A percentile compares a stretch with the other conserved stretches of the same genome.
These are phyloP conservation scores for Sarocladium strictum DNA, from an alignment of 2,329 filamentous ascomycete species.

Conservation along the genomic window DNA sequence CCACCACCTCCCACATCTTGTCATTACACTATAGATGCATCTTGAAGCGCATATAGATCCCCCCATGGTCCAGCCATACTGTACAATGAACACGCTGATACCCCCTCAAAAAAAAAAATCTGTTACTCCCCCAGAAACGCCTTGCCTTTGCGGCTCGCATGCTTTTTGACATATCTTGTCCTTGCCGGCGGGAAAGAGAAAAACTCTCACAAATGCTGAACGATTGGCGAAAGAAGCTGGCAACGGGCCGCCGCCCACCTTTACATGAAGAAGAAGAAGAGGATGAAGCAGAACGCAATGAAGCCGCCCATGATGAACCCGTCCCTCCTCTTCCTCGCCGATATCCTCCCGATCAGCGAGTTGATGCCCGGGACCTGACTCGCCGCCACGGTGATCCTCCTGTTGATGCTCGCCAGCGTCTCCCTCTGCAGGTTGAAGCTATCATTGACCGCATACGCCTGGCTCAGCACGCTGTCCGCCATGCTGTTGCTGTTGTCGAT, in stretches of 20 bases:
- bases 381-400: slow-evolving; percentile 82
- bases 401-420: slow-evolving; percentile 80
- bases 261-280: slow-evolving; percentile 74
- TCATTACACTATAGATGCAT: slow-evolving; percentile 8
- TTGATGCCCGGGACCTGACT: slow-evolving; percentile 92
- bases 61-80: slow-evolving; percentile 15
- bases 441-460: slow-evolving; percentile 95
- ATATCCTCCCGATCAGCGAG: slow-evolving; percentile 84
- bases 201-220: not conserved
- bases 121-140: slow-evolving; percentile 21
- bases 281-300: slow-evolving; percentile 84
- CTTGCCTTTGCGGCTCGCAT: slow-evolving; percentile 12
- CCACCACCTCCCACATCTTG: not conserved
- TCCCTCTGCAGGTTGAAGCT: slow-evolving; percentile 83
- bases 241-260: not conserved
- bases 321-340: slow-evolving; percentile 89
- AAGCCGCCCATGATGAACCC: slow-evolving; percentile 89
- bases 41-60: not conserved
- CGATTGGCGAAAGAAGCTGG: not conserved
- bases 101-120: slow-evolving; percentile 17
- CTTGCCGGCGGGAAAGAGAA: too few relatives aligned
- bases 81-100: slow-evolving; percentile 32
- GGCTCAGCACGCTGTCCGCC: slow-evolving; percentile 84
- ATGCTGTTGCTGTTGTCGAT: slow-evolving; percentile 87
- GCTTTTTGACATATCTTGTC: not conserved